Base-by-base conservation (phyloP, 139 green algal genomes). In the Nannochloris sp. region DNA sequence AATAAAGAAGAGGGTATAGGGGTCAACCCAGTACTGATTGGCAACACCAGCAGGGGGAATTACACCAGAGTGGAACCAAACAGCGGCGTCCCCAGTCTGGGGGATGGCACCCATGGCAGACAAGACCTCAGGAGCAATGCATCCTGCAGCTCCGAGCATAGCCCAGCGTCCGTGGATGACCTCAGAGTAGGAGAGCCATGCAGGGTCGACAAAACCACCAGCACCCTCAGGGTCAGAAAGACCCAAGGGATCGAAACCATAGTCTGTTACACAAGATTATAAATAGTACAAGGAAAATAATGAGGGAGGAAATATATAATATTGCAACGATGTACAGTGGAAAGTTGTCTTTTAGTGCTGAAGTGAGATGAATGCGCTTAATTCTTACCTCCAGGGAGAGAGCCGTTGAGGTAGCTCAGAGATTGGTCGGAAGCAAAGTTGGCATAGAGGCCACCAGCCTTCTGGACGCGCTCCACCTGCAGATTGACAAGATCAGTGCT, bases 91-190 rank as follows among this genome's bases (percentile, higher is more conserved):
- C 4, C 70, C 61, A 24, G 34, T 70, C 68, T 74, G 54, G 10
- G 93, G 93, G 65, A 95, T 93, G 14, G 95, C 12, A 65, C 91
- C 91, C 0, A 65, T 62, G 8, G 54, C 70, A 66, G 80, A 87
- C 45, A 99, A 87, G 25, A 95, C 76, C 83, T 98, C 93, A 15
- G 94, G 94, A n/a, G 83, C 88, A 38, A 97, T 83, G 75, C 81
- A 91, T 64, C 93, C 93, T 23, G 88, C 93, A n/a, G 87, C 87
- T 45, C 93, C 93, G 19, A 99, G 84, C 93, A 99, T 99, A 51
- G 93, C 93, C 77, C 81, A 97, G 73, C 89, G 81, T 44, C 76
- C 68, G 86, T 95, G 75, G 81, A 92, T 87, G 25, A 95, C 78
- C 80, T 88, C 76, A 35, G 38, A 65, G 79, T 91, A 89, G 8